Evolutionary conservation across 257 asterid genomes (phyloP), one percentile per base, ranked within the genome.

Genomic region (Verbena officinalis): DNA sequence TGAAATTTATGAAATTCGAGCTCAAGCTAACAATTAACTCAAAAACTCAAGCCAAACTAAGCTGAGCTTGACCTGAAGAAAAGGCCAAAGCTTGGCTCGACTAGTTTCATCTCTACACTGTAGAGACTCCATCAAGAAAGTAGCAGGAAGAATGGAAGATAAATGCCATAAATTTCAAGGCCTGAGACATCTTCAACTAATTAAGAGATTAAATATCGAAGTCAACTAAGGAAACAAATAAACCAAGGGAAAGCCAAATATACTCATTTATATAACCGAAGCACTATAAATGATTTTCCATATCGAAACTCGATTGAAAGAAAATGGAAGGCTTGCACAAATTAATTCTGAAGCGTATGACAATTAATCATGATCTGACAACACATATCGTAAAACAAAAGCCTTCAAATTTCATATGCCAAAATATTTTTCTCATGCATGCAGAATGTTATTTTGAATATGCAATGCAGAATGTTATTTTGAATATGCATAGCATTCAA

Each of bases 371-470:
- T 43, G 22, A 60, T 60, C 42, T 24, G 4, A 33, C 42, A 59
- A 54, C 46, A 50, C 6, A 20, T 38, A n/a, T 6, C 45, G 52
- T 59, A n/a, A 44, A 31, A 63, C 64, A 12, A 53, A 22, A 62
- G 13, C 65, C 23, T 63, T 52, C 52, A 21, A 44, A 36, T 63
- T 36, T 23, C 36, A 49, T 55, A 10, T 42, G 30, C 56, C 53
- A 57, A 59, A 59, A 42, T 12, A 43, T 43, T 31, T 65, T 42
- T 17, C 31, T 20, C 11, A 23, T 27, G 31, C 19, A 10, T 48
- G 68, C 33, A 44, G 42, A 27, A 24, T n/a, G 33, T 62, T 48
- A 12, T 40, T 17, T 46, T 56, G 31, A 39, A 16, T 19, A 45
- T 19, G 45, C 39, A 4, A 22, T 27, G 16, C 50, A 63, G n/a